Evolutionary conservation across 2,329 filamentous ascomycete genomes (phyloP), one percentile per base, ranked within the genome.

Genomic region (Pseudogymnoascus sp.): DNA sequence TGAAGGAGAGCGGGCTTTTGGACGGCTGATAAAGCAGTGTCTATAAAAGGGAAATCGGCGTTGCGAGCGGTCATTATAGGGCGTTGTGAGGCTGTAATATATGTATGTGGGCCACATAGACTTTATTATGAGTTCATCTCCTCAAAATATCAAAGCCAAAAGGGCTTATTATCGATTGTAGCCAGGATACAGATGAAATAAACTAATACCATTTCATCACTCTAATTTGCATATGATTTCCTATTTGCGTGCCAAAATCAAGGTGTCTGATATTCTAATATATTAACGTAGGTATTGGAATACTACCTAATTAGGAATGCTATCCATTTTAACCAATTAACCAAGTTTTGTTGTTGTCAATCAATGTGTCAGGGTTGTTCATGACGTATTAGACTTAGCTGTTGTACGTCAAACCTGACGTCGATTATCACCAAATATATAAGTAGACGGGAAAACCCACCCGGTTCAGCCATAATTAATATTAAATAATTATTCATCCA

Each of bases 1-100:
- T 97, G 71, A 90, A 91, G 77, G 92, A 96, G 76, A 94, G 89
- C 69, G 93, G 93, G 2, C 86, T 96, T 68, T 77, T 97, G 66
- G 92, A 92, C 70, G 83, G 81, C 35, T 71, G 29, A 41, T 9
- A n/a, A 27, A 3, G 15, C 21, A 15, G 58, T 55, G 48, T 17
- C 48, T 55, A 55, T 55, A 55, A 33, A 55, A 55, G 48, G 48
- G 48, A 55, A 55, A 55, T 55, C 48, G 48, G 48, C 48, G 48
- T 55, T 55, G 44, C 48, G 48, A 55, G 48, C 48, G 48, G 48
- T 55, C 48, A 55, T 55, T 55, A 55, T 55, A 33, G 48, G 48
- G 48, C 48, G 48, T 55, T 55, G 48, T 55, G 48, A 55, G 48
- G 48, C 48, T 55, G 48, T 55, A 55, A 55, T 55, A 55, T 55